Percentiles rank a stretch among this genome's conserved stretches.
Evolutionary conservation across 208 protist species (phyloP).

Genomic region (Trypanosoma platydactyli): DNA sequence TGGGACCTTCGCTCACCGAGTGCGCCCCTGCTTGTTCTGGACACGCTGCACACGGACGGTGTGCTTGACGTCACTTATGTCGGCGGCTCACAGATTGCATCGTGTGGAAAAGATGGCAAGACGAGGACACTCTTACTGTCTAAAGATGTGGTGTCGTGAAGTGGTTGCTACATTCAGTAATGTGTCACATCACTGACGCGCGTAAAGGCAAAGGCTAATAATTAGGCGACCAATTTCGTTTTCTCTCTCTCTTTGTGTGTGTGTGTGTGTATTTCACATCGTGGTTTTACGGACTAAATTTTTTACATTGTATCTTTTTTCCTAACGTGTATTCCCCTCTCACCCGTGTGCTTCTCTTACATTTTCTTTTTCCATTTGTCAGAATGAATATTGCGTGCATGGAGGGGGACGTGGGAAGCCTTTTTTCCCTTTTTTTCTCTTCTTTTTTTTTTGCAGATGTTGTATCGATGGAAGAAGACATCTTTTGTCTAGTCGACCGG

Average conservation of each 20-base stretch:
- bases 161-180: neutral
- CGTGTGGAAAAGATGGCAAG: slow-evolving; percentile 84
- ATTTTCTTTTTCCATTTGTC: too few relatives aligned
- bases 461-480: slow-evolving; percentile 15
- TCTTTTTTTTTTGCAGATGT: slow-evolving; percentile 9
- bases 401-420: too few relatives aligned
- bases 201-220: too few relatives aligned
- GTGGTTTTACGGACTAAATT: neutral
- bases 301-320: neutral
- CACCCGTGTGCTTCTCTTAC: too few relatives aligned
- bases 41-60: slow-evolving; percentile 78
- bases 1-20: slow-evolving; percentile 73
- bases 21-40: slow-evolving; percentile 61
- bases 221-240: neutral
- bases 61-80: slow-evolving; percentile 80
- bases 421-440: too few relatives aligned
- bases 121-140: slow-evolving; percentile 59
- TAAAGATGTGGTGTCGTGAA: slow-evolving; percentile 26
- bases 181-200: neutral
- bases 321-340: neutral
- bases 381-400: too few relatives aligned
- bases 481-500: slow-evolving; percentile 19
- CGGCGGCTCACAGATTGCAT: slow-evolving; percentile 55
- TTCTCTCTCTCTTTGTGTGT: neutral
- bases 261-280: slow-evolving; percentile 5